These are phyloP conservation scores for Chlorella sp. DNA, from an alignment of 139 green algal species.

Conservation along the genomic window DNA sequence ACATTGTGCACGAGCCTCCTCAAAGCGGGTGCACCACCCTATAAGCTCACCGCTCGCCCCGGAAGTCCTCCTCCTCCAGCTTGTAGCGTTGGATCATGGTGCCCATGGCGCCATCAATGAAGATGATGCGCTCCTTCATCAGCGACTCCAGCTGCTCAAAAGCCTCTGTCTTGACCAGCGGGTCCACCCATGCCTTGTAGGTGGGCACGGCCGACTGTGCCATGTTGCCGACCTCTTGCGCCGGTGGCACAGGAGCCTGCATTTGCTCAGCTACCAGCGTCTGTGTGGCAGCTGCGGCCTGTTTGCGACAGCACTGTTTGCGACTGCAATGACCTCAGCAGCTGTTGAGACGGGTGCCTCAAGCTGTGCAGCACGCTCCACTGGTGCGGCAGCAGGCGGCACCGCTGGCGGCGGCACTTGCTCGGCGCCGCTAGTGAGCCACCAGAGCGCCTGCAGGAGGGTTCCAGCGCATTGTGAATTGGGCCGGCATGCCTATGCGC, in stretches of 20 bases:
- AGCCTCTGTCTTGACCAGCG: conserved; percentile 49
- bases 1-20: neutral
- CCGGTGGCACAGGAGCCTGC: no score
- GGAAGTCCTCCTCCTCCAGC: conserved; percentile 94
- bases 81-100: conserved; percentile 85
- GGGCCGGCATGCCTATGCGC: no score
- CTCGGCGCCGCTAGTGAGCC: conserved; percentile 12
- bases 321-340: no score
- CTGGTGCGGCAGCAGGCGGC: neutral
- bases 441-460: conserved; percentile 23
- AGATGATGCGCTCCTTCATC: conserved; percentile 90
- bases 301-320: no score
- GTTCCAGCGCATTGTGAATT: neutral
- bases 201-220: conserved; percentile 24
- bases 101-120: conserved; percentile 98
- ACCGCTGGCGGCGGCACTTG: neutral
- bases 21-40: neutral
- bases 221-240: no score
- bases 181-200: conserved; percentile 31
- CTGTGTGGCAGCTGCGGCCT: no score
- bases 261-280: no score
- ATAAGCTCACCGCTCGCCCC: conserved; percentile 66
- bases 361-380: neutral
- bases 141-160: conserved; percentile 84
- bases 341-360: no score